Base-by-base conservation (phyloP, 2,329 filamentous ascomycete species). In the Trichoderma aggressivum region DNA sequence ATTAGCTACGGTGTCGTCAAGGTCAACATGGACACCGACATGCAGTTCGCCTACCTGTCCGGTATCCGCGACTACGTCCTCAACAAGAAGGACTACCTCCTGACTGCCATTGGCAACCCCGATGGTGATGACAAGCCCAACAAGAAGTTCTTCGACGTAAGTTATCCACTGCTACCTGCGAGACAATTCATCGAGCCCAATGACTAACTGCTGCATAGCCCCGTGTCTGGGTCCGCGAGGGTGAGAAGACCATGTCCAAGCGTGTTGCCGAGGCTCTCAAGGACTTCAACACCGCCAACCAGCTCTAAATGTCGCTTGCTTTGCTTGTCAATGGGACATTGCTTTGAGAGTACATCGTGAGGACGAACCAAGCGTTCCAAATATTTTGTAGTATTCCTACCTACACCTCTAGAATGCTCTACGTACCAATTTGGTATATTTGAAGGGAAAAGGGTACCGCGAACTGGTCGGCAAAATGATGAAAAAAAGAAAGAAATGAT, bases 11-110 rank as follows among this genome's bases (percentile, higher is more conserved):
- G 96, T 87, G 95, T 99, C 77, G 92, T 98, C 86, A 99, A 99
- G 91, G 96, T 99, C 85, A 99, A 99, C 88, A 88, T 99, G 79
- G 96, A 99, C 85, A 99, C 96, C 64, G 96, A 99, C 81, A 89
- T 98, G 85, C 95, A 98, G 88, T 97, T 90, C 84, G 94, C 95
- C 72, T 99, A 98, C 89, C 88, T 96, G 76, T 85, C 86, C 74
- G 96, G 96, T 85, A 92, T 98, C 86, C 93, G 96, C 75, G 95
- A 99, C 86, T 99, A 94, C 87, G 88, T 98, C 81, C 84, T 94
- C 79, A 92, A 90, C 82, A 98, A 98, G 89, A 94, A 97, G 86
- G 95, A 97, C 78, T 99, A 98, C 88, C 85, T 99, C 77, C 85
- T 88, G 85, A 90, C 87, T 73, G 89, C 93, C 79, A 92, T 99